Conservation (phyloP, 352 stramenopile genomes). For the Globisporangium spinosum region DNA sequence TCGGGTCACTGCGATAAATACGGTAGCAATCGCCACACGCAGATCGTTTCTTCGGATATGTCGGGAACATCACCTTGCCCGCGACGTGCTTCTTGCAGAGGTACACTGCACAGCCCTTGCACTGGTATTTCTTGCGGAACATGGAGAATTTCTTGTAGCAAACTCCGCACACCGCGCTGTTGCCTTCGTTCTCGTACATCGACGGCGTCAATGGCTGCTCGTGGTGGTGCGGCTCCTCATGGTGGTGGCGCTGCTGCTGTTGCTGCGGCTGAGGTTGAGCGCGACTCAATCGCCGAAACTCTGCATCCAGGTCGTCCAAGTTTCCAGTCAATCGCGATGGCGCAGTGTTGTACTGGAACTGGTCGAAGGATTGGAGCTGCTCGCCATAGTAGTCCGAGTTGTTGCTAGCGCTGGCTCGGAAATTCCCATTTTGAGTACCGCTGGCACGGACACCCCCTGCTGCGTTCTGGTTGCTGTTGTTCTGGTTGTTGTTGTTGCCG, state of each 20-base stretch:
- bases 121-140: slow-evolving; percentile 87
- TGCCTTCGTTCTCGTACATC: slow-evolving; percentile 45
- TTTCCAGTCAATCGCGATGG: slow-evolving; percentile 5
- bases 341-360: slow-evolving; percentile 16
- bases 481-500: not conserved
- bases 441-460: not conserved
- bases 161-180: slow-evolving; percentile 63
- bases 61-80: slow-evolving; percentile 57
- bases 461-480: not conserved
- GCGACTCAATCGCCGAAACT: slow-evolving; percentile 14
- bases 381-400: slow-evolving; percentile 16
- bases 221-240: slow-evolving; percentile 18
- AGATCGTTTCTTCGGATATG: slow-evolving; percentile 62
- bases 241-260: not conserved
- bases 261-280: slow-evolving; percentile 19
- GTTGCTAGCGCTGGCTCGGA: slow-evolving; percentile 10
- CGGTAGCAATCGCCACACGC: slow-evolving; percentile 78
- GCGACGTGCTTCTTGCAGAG: slow-evolving; percentile 82
- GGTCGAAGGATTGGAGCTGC: slow-evolving; percentile 16
- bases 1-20: slow-evolving; percentile 50
- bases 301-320: slow-evolving; percentile 12
- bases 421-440: slow-evolving; percentile 1
- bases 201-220: slow-evolving; percentile 27
- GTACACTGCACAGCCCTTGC: slow-evolving; percentile 73
- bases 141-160: slow-evolving; percentile 87